A percentile compares a stretch with the other conserved stretches of the same genome.
These are phyloP conservation scores for Orbilia oligospora DNA, from an alignment of 2,329 filamentous ascomycete species.

Conservation along the genomic window DNA sequence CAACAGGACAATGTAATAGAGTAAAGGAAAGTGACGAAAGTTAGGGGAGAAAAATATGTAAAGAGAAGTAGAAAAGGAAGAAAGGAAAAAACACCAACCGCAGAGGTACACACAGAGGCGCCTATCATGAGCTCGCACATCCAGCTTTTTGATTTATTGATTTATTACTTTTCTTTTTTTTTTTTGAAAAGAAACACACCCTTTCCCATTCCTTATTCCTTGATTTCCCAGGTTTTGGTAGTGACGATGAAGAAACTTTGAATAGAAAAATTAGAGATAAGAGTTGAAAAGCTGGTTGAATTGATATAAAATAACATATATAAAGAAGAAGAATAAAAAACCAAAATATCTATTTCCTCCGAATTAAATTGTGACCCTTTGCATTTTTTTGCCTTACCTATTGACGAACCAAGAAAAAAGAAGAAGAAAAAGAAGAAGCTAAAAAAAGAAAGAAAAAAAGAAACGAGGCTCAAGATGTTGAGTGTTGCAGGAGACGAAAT, in stretches of 20 bases:
- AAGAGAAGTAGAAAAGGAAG: neutral
- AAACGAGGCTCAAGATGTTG: conserved; percentile 19
- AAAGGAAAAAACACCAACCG: neutral
- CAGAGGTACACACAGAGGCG: neutral
- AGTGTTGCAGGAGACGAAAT: conserved; percentile 2
- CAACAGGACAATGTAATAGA: neutral
- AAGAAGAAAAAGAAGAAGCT: conserved; percentile 12
- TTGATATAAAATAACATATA: neutral
- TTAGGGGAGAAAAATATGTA: neutral
- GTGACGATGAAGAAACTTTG: neutral
- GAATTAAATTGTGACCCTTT: neutral
- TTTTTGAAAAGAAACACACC: neutral
- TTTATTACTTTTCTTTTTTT: too few species aligned
- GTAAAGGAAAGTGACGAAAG: neutral
- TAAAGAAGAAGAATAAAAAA: neutral
- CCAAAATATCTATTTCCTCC: conserved; percentile 3
- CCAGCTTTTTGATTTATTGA: neutral
- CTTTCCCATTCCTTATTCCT: neutral
- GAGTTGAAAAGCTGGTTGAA: neutral
- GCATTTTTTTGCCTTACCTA: neutral
- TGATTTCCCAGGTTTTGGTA: neutral
- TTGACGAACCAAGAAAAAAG: conserved; percentile 2
- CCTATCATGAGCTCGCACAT: neutral
- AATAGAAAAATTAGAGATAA: neutral
- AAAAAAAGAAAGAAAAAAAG: neutral